phyloP scores from a whole-genome alignment of 1,284 basidiomycete genomes.

The Boletus semigastroideus region DNA sequence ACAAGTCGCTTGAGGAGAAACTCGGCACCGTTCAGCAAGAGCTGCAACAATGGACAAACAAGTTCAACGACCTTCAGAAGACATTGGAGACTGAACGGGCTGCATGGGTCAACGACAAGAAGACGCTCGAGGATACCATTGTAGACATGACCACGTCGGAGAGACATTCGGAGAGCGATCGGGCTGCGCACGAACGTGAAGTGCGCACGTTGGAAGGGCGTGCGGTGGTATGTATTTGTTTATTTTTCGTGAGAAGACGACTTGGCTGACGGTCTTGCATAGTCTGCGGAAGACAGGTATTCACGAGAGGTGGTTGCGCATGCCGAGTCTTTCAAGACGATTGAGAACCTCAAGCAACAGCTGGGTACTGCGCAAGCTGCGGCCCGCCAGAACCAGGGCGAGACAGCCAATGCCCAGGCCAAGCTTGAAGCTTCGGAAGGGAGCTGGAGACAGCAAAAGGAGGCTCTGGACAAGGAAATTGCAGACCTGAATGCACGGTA shows the following conservation, averaged over 20 bases:
- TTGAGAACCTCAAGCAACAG: conserved; percentile 66
- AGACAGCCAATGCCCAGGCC: conserved; percentile 71
- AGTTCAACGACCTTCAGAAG: conserved; percentile 60
- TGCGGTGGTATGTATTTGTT: conserved; percentile 51
- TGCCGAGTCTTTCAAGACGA: conserved; percentile 76
- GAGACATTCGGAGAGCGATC: conserved; percentile 61
- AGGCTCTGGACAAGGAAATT: conserved; percentile 75
- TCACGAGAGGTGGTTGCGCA: conserved; percentile 80
- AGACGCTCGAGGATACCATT: conserved; percentile 73
- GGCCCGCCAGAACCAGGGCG: conserved; percentile 55
- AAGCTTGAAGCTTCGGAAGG: conserved; percentile 69
- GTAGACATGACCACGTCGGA: conserved; percentile 73
- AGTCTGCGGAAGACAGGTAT: conserved; percentile 82
- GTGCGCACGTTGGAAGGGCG: conserved; percentile 65
- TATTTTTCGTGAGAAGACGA: not conserved
- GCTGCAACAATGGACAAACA: conserved; percentile 48
- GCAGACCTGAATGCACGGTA: conserved; percentile 70
- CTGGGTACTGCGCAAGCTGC: conserved; percentile 50
- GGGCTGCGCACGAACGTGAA: conserved; percentile 61
- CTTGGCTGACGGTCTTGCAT: not conserved
- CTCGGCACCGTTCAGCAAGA: conserved; percentile 59
- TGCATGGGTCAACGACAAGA: conserved; percentile 77
- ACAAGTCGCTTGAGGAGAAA: conserved; percentile 62
- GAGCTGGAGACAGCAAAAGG: conserved; percentile 81
- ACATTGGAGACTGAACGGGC: conserved; percentile 64